Base-by-base conservation (phyloP, 192 early-diverging fungal genomes). In the Backusella australiensis region DNA sequence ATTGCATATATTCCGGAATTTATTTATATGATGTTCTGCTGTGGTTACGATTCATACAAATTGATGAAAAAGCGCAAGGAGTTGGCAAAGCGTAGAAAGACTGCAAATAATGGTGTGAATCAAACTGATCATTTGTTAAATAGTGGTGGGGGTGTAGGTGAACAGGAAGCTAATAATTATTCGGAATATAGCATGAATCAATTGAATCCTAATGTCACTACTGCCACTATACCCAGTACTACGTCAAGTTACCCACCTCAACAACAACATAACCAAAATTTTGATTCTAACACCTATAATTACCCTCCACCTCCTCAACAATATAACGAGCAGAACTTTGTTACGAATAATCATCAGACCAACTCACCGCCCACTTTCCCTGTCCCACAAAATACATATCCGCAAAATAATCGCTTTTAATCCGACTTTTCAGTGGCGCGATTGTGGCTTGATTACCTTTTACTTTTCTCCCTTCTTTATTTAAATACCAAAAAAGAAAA, bases 1-100 rank as follows among this genome's bases (percentile, higher is more conserved):
- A 34, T 82, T n/a, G 41, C 46, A 2, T 82, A 78, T 46, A 75
- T 82, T 14, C 81, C 81, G 34, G 75, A 82, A 35, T 79, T 82
- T 67, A 38, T 82, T 11, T 21, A 56, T 1, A 73, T 71, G 15
- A 46, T 77, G 0, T 34, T 82, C 6, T 79, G 77, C 29, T 82
- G 81, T 70, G 77, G 81, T 19, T 17, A 71, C 2, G 81, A 82
- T 39, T 79, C 77, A 12, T 76, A 49, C 34, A 67, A 52, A 52
- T 65, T 82, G 35, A 75, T 71, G n/a, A 39, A 71, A 34, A 82
- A 82, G 38, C 77, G 81, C 6, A 66, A 67, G 11, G 77, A 74
- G 72, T 56, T 79, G 5, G 21, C 19, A 69, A 69, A 69, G n/a
- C 41, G 29, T 49, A 71, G 15, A 49, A 71, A 63, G 23, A 63